These are phyloP conservation scores for Salix caprea DNA, from an alignment of 345 rosid genomes.

Conservation along the genomic window DNA sequence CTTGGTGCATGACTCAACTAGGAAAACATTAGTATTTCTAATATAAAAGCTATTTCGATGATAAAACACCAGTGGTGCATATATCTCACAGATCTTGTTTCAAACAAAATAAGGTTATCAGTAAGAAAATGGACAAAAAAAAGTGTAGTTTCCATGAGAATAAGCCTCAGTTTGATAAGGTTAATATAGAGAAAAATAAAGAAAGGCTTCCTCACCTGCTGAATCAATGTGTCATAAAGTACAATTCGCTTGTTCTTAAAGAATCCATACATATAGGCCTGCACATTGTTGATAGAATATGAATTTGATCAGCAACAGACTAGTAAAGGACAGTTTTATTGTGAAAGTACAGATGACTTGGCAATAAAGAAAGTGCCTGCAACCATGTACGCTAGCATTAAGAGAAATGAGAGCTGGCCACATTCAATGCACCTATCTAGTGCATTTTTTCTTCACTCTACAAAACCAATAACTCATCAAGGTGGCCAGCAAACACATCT, in stretches of 20 bases:
- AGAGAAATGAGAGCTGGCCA: neutral
- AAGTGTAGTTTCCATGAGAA: neutral
- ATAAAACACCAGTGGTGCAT: neutral
- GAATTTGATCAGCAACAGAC: slow-evolving; percentile 1
- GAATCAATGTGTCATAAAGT: slow-evolving; percentile 93
- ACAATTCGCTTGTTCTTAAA: slow-evolving; percentile 98
- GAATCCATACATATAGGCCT: slow-evolving; percentile 99
- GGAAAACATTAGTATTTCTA: neutral
- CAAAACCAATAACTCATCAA: neutral
- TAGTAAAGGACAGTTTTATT: neutral
- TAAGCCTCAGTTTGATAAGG: neutral
- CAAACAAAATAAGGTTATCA: neutral
- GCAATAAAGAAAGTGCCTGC: neutral
- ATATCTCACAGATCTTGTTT: neutral
- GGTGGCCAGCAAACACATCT: neutral
- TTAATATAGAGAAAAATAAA: neutral
- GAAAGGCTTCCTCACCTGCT: slow-evolving; percentile 56
- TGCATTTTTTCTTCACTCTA: neutral
- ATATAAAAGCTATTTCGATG: neutral
- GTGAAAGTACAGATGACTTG: neutral
- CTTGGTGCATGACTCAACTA: neutral
- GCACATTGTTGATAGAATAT: slow-evolving; percentile 23
- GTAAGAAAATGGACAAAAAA: neutral
- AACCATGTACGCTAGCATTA: neutral
- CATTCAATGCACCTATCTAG: neutral